phyloP scores from a whole-genome alignment of 805 yeast genomes.

The Yarrowia sp. region DNA sequence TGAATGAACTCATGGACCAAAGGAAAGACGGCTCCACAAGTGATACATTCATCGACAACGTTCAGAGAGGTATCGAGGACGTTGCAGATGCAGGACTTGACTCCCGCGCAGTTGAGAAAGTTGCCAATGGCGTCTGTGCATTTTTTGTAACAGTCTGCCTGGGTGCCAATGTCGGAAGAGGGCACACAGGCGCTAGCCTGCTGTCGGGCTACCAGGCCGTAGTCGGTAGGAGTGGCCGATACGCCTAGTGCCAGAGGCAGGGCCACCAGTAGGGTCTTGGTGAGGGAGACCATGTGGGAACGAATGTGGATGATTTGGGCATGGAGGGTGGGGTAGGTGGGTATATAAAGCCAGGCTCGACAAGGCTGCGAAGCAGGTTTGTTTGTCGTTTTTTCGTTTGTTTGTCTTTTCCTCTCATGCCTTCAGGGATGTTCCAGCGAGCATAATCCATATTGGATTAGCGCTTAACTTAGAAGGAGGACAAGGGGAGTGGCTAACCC shows the following conservation, averaged over 20 bases:
- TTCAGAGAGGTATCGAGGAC: slow-evolving; percentile 4
- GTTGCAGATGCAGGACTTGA: slow-evolving; percentile 6
- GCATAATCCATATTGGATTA: too few relatives aligned
- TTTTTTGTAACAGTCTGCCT: slow-evolving; percentile 14
- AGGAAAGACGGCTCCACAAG: slow-evolving; percentile 25
- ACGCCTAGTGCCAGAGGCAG: slow-evolving; percentile 23
- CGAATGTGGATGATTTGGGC: neutral
- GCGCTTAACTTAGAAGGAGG: too few relatives aligned
- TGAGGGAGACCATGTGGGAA: neutral
- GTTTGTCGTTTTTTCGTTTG: too few relatives aligned
- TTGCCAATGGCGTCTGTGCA: slow-evolving; percentile 1
- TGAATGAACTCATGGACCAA: slow-evolving; percentile 2
- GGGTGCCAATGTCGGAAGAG: neutral
- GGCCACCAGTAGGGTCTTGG: slow-evolving; percentile 7
- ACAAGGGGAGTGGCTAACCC: too few relatives aligned
- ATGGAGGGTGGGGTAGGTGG: neutral
- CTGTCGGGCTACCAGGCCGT: neutral
- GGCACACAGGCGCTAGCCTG: slow-evolving; percentile 1
- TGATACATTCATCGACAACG: slow-evolving; percentile 17
- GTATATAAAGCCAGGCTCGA: too few relatives aligned
- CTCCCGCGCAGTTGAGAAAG: neutral
- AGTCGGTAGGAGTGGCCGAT: neutral
- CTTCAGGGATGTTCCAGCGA: too few relatives aligned
- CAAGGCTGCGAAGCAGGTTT: too few relatives aligned
- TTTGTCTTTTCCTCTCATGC: too few relatives aligned